Conservation (phyloP, 768 basidiomycete genomes). For the Mycena metata region DNA sequence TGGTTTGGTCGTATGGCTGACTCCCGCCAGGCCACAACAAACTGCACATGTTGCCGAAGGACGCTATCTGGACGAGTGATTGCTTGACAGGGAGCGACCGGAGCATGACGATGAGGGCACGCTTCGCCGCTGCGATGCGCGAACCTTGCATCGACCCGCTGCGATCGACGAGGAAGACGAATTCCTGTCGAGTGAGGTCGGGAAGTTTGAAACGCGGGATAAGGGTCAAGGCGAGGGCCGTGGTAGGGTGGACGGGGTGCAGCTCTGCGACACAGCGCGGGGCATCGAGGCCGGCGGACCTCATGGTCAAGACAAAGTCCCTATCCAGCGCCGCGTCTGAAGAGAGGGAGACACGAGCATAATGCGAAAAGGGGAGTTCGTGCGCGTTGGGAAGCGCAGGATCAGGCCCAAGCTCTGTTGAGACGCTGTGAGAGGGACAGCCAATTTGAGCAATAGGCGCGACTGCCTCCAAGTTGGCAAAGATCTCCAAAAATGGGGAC, state of each 20-base stretch:
- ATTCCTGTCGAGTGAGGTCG: conserved; percentile 55
- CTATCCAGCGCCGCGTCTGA: too few relatives aligned
- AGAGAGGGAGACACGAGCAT: too few relatives aligned
- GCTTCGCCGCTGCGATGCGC: conserved; percentile 52
- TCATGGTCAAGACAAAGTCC: conserved; percentile 52
- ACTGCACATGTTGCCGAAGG: conserved; percentile 48
- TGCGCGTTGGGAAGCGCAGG: conserved; percentile 5
- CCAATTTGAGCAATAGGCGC: conserved; percentile 23
- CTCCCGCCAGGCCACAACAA: conserved; percentile 50
- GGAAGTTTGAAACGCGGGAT: conserved; percentile 57
- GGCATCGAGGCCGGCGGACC: conserved; percentile 53
- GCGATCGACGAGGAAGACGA: conserved; percentile 64
- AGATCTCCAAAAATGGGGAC: conserved; percentile 12
- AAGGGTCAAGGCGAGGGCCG: conserved; percentile 57
- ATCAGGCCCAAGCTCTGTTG: conserved; percentile 34
- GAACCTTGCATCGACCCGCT: conserved; percentile 54
- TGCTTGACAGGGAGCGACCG: conserved; percentile 50
- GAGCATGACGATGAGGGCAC: conserved; percentile 55
- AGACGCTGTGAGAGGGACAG: conserved; percentile 30
- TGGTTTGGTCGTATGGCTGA: conserved; percentile 38
- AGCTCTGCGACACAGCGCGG: conserved; percentile 59
- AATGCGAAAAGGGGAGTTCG: too few relatives aligned
- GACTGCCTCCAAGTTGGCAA: background rate
- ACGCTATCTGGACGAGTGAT: conserved; percentile 58
- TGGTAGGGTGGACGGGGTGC: conserved; percentile 35